Evolutionary conservation across 2,329 filamentous ascomycete genomes (phyloP).

Genomic region (Rutstroemia sydowiana): DNA sequence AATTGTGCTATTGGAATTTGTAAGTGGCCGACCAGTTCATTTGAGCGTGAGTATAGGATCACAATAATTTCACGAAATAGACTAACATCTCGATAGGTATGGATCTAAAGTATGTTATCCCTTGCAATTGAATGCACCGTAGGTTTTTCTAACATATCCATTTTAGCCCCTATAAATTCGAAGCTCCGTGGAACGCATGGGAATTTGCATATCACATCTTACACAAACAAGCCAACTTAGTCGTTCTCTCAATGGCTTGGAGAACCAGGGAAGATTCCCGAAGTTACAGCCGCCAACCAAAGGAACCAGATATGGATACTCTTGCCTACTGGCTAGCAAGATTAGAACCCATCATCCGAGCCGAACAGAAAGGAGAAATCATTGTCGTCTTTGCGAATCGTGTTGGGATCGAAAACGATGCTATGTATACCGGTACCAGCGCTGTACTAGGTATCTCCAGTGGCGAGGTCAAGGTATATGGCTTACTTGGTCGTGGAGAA

Average conservation of each 20-base stretch:
- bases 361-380: slow-evolving; percentile 47
- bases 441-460: slow-evolving; percentile 58
- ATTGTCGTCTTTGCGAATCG: slow-evolving; percentile 67
- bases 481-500: slow-evolving; percentile 62
- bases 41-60: slow-evolving; percentile 5
- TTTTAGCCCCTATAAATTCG: slow-evolving; percentile 45
- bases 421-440: slow-evolving; percentile 67
- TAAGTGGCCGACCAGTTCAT: slow-evolving; percentile 28
- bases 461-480: slow-evolving; percentile 62
- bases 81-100: slow-evolving; percentile 35
- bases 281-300: slow-evolving; percentile 39
- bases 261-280: slow-evolving; percentile 49
- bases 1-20: slow-evolving; percentile 53
- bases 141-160: too few species aligned
- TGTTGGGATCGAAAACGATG: slow-evolving; percentile 57
- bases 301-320: slow-evolving; percentile 64
- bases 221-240: slow-evolving; percentile 47
- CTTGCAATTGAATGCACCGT: too few species aligned
- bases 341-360: slow-evolving; percentile 56
- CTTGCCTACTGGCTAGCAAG: slow-evolving; percentile 69
- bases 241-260: slow-evolving; percentile 75
- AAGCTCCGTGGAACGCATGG: slow-evolving; percentile 41
- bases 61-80: background rate
- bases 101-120: too few species aligned
- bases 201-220: slow-evolving; percentile 48